phyloP scores from a whole-genome alignment of 2,329 filamentous ascomycete species.

The Stachybotrys chartarum region DNA sequence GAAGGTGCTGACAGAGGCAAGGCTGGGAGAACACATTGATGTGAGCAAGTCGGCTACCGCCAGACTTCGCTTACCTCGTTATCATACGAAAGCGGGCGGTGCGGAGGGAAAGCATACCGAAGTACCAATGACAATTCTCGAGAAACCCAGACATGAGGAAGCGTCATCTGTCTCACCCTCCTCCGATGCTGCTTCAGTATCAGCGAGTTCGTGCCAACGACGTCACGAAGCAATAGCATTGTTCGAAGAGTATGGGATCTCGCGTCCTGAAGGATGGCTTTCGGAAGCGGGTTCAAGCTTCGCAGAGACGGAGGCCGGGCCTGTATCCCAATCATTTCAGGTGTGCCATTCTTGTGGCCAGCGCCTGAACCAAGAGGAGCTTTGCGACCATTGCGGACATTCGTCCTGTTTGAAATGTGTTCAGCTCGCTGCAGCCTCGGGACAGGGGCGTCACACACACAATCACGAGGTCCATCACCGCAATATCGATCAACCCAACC shows the following conservation, averaged over 20 bases:
- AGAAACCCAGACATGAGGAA: background rate
- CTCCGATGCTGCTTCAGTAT: slow-evolving; percentile 13
- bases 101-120: background rate
- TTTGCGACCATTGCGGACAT: slow-evolving; percentile 44
- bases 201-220: slow-evolving; percentile 25
- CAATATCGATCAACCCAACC: background rate
- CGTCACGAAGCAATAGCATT: slow-evolving; percentile 37
- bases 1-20: background rate
- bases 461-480: background rate
- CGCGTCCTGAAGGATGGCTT: slow-evolving; percentile 37
- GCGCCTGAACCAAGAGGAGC: slow-evolving; percentile 25
- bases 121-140: background rate
- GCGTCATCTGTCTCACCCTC: slow-evolving; percentile 1
- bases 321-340: slow-evolving; percentile 19
- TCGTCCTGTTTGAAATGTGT: slow-evolving; percentile 40
- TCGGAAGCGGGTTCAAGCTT: slow-evolving; percentile 27
- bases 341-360: slow-evolving; percentile 45
- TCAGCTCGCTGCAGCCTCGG: background rate
- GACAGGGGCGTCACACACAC: background rate
- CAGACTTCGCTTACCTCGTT: background rate
- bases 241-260: slow-evolving; percentile 38
- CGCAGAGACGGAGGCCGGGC: slow-evolving; percentile 7
- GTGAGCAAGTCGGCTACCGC: background rate
- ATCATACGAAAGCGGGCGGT: background rate
- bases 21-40: background rate